Conservation (phyloP, 495 filamentous ascomycete genomes). For the Zalerion maritima region DNA sequence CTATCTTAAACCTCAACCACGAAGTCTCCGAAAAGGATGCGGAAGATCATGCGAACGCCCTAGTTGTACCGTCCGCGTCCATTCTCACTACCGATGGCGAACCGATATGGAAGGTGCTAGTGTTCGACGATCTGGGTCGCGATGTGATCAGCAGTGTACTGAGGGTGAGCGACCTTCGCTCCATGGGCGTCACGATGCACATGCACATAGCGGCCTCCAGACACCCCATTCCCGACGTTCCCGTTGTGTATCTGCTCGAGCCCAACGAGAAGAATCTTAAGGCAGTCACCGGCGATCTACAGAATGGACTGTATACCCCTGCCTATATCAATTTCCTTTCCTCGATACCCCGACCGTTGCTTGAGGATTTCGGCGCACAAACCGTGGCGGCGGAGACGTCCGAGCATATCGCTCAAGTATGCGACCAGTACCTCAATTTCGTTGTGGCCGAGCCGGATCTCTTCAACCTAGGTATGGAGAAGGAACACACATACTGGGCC, state of each 20-base stretch:
- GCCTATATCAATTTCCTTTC: slow-evolving; percentile 96
- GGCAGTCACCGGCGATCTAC: slow-evolving; percentile 73
- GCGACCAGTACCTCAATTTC: slow-evolving; percentile 96
- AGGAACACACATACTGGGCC: slow-evolving; percentile 74
- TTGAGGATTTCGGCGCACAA: slow-evolving; percentile 89
- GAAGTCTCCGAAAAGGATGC: slow-evolving; percentile 36
- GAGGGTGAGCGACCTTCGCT: slow-evolving; percentile 78
- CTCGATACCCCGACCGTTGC: slow-evolving; percentile 77
- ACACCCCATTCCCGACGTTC: slow-evolving; percentile 91
- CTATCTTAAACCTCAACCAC: slow-evolving; percentile 91
- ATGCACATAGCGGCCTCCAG: slow-evolving; percentile 71
- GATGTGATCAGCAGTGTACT: slow-evolving; percentile 85
- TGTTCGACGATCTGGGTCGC: slow-evolving; percentile 47
- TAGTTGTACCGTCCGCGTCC: slow-evolving; percentile 55
- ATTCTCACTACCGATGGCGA: slow-evolving; percentile 82
- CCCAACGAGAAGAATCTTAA: slow-evolving; percentile 69
- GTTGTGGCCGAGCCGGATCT: slow-evolving; percentile 91
- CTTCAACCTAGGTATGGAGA: slow-evolving; percentile 84
- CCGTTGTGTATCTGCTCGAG: slow-evolving; percentile 89
- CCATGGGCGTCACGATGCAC: slow-evolving; percentile 82
- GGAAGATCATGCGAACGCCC: slow-evolving; percentile 47
- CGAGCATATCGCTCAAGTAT: slow-evolving; percentile 82
- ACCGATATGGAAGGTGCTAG: slow-evolving; percentile 51
- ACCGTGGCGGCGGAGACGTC: slow-evolving; percentile 71
- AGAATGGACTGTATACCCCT: slow-evolving; percentile 76